Evolutionary conservation across 306 rosid genomes (phyloP), one percentile per base, ranked within the genome.

Genomic region (Vicia sativa): DNA sequence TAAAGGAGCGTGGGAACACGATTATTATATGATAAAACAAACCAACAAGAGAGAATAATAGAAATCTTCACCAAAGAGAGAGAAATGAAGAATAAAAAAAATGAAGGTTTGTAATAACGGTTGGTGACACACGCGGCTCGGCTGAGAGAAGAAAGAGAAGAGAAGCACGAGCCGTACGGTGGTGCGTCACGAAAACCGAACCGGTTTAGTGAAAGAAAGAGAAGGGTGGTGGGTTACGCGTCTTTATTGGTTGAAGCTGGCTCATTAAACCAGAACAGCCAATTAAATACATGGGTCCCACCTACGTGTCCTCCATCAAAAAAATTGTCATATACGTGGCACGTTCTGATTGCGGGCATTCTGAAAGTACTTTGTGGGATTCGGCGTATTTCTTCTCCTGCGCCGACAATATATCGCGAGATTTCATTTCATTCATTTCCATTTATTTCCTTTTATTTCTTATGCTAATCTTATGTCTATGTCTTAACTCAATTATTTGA

Each of bases 351-450:
- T 65, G 79, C 6, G 10, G 23, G 70, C 37, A 38, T 59, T 55
- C 9, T 9, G 5, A 74, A 67, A 44, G 42, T 37, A 10, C 5
- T 16, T 70, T 67, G 66, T 45, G 58, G 34, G 26, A 5, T 52
- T 58, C 31, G 55, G 54, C 43, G 16, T 35, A 46, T 67, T 23
- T 65, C 43, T 73, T 75, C 67, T 14, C 75, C 62, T 19, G 29
- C 91, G 82, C 97, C 92, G 95, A 88, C 97, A 90, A 71, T 80
- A 39, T 90, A 73, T 85, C 91, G 88, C 83, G 88, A 87, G 71
- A 48, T 65, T 65, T 65, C 8, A 61, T 41, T 62, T 64, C 29
- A 60, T 35, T 60, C 15, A 2, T 1, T 7, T 34, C 9, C n/a
- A n/a, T n/a, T 4, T 9, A 29, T 29, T 4, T n/a, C n/a, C 6